These are phyloP conservation scores for Trapa bicornis DNA, from an alignment of 345 rosid species.

Conservation along the genomic window DNA sequence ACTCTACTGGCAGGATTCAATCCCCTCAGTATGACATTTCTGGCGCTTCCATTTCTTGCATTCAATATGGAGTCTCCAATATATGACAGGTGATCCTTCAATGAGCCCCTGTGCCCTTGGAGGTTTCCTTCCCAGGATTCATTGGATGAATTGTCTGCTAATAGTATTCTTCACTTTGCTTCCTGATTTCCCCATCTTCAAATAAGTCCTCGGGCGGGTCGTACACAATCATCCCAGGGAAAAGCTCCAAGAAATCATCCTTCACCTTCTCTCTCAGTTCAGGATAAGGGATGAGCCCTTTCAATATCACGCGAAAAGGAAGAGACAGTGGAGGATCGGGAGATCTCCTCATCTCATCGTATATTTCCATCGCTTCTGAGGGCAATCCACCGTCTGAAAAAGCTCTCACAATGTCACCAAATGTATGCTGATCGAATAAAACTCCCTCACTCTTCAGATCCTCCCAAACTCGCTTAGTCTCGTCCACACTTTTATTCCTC, in stretches of 20 bases:
- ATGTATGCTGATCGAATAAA: slow-evolving; percentile 80
- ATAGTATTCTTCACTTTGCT: slow-evolving; percentile 14
- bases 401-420: slow-evolving; percentile 70
- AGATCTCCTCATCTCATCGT: slow-evolving; percentile 76
- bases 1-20: too few species aligned
- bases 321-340: slow-evolving; percentile 75
- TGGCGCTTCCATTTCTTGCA: too few species aligned
- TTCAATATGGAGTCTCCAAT: too few species aligned
- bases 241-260: slow-evolving; percentile 79
- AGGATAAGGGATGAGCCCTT: slow-evolving; percentile 81
- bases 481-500: slow-evolving; percentile 56
- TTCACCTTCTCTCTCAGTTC: slow-evolving; percentile 70
- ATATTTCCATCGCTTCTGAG: slow-evolving; percentile 64
- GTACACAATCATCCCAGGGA: slow-evolving; percentile 75
- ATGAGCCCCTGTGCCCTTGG: too few species aligned
- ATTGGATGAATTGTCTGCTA: too few species aligned
- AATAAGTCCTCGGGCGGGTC: slow-evolving; percentile 80
- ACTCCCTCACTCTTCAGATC: slow-evolving; percentile 72
- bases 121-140: too few species aligned
- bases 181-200: slow-evolving; percentile 31
- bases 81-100: too few species aligned
- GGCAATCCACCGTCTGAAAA: slow-evolving; percentile 57
- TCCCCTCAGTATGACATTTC: too few species aligned
- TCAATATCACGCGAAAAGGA: slow-evolving; percentile 81
- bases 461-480: slow-evolving; percentile 56